These are phyloP conservation scores for Kluyveromyces dobzhanskii DNA, from an alignment of 805 yeast genomes.

Conservation along the genomic window DNA sequence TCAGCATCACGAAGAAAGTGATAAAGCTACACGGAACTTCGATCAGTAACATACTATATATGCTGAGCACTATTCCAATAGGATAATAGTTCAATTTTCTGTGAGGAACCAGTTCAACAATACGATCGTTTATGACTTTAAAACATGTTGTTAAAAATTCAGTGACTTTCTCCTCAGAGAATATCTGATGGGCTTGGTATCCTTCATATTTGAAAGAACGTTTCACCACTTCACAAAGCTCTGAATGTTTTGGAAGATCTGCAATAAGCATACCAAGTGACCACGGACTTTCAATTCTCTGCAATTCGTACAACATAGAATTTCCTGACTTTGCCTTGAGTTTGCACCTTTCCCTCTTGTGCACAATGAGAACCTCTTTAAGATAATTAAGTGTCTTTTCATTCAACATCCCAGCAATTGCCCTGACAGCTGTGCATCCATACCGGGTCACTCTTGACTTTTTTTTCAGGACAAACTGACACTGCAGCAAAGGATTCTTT, in stretches of 20 bases:
- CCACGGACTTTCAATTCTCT: constrained; percentile 8
- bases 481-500: constrained; percentile 3
- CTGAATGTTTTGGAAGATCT: constrained; percentile 7
- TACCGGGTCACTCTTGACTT: constrained; percentile 18
- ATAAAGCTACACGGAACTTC: constrained; percentile 14
- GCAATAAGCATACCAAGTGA: constrained; percentile 1
- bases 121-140: neutral
- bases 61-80: constrained; percentile 21
- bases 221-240: constrained; percentile 9
- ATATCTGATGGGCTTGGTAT: neutral
- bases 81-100: constrained; percentile 21
- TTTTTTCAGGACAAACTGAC: constrained; percentile 7
- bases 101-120: constrained; percentile 3
- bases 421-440: constrained; percentile 27
- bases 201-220: neutral
- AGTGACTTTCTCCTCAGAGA: neutral
- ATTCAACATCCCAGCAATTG: constrained; percentile 10
- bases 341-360: constrained; percentile 19
- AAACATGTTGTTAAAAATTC: neutral
- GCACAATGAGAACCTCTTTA: constrained; percentile 17
- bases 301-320: constrained; percentile 15
- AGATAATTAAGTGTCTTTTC: constrained; percentile 14
- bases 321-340: constrained; percentile 15
- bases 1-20: constrained; percentile 15
- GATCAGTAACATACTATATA: constrained; percentile 12